Evolutionary conservation across 2,329 filamentous ascomycete genomes (phyloP).

Genomic region (Parascedosporium putredinis): DNA sequence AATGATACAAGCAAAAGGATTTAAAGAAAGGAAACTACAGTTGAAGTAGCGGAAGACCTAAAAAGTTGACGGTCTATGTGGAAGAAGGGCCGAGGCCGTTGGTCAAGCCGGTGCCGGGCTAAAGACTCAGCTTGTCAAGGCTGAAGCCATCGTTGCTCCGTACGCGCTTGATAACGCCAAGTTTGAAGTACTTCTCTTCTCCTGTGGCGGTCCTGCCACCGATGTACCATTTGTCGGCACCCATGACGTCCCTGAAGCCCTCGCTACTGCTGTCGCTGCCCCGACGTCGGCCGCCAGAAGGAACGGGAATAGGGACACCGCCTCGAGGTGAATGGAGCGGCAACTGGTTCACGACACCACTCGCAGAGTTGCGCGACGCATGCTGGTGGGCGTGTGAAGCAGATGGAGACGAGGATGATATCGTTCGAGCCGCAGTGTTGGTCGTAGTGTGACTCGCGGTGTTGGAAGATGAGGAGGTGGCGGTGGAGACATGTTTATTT

Average conservation of each 20-base stretch:
- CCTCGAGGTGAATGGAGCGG: conserved; percentile 18
- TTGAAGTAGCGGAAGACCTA: too few species aligned
- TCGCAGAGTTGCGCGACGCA: conserved; percentile 7
- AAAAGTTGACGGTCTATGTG: too few species aligned
- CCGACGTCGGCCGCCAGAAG: conserved; percentile 33
- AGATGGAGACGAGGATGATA: conserved; percentile 5
- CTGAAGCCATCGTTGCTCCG: conserved; percentile 66
- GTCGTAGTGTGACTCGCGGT: conserved; percentile 13
- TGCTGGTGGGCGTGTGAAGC: conserved; percentile 7
- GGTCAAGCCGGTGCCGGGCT: too few species aligned
- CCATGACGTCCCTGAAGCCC: conserved; percentile 62
- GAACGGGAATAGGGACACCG: conserved; percentile 29
- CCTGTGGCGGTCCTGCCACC: conserved; percentile 64
- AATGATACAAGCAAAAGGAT: too few species aligned
- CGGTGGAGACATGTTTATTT: conserved; percentile 25
- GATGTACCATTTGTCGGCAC: conserved; percentile 73
- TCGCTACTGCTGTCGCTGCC: conserved; percentile 68
- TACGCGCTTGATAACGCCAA: conserved; percentile 64
- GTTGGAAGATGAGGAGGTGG: conserved; percentile 7
- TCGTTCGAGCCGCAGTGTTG: conserved; percentile 14
- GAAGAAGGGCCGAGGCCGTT: too few species aligned
- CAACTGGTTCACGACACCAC: conserved; percentile 18
- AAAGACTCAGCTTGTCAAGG: conserved; percentile 65
- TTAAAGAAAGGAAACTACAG: too few species aligned
- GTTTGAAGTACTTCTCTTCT: conserved; percentile 74